phyloP scores from a whole-genome alignment of 805 yeast genomes.

The Saccharomycopsis babjevae region DNA sequence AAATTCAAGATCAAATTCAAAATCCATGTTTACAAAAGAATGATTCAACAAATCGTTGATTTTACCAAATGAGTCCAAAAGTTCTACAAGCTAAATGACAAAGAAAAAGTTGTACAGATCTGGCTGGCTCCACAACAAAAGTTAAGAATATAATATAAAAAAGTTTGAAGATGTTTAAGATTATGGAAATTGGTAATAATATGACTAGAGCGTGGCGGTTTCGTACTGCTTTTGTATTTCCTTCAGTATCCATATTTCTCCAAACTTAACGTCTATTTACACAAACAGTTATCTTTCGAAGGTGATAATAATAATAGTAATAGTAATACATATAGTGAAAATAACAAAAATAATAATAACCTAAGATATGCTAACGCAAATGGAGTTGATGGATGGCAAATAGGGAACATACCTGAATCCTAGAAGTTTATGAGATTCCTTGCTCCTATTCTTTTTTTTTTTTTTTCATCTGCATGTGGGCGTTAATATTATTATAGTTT shows the following conservation, averaged over 20 bases:
- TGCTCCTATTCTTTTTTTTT: background rate
- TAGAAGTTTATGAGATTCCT: background rate
- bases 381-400: background rate
- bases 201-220: background rate
- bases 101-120: background rate
- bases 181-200: conserved; percentile 2
- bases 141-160: background rate
- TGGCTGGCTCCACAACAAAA: background rate
- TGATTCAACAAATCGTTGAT: background rate
- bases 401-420: background rate
- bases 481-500: no score
- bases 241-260: background rate
- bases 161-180: conserved; percentile 1
- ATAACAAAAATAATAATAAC: no score
- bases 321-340: no score
- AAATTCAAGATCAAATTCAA: background rate
- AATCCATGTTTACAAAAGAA: background rate
- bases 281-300: no score
- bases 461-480: background rate
- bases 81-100: background rate
- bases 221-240: background rate
- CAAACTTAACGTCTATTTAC: no score
- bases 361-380: no score
- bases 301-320: no score
- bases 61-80: conserved; percentile 2